Evolutionary conservation across 306 rosid species (phyloP).

Genomic region (Lagenaria siceraria): DNA sequence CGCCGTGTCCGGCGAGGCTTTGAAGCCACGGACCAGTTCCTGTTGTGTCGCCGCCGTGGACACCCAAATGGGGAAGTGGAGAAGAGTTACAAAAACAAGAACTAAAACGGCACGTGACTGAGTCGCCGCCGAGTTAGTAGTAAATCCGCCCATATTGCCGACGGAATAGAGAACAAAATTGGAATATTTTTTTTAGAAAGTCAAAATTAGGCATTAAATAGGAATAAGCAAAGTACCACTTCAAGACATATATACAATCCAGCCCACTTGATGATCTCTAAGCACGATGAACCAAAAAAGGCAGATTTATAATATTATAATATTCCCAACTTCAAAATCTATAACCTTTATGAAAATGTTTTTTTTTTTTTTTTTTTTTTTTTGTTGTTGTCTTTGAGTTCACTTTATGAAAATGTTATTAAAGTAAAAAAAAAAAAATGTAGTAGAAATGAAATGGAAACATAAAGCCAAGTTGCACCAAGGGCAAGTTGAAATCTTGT

Average conservation of each 20-base stretch:
- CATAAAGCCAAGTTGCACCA: background rate
- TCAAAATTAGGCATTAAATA: background rate
- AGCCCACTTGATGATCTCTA: background rate
- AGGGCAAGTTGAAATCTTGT: background rate
- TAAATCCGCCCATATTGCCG: conserved; percentile 20
- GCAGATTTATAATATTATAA: background rate
- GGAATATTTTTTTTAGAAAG: background rate
- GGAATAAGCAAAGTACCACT: background rate
- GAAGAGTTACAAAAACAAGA: conserved; percentile 4
- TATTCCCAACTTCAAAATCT: background rate
- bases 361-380: too few relatives aligned
- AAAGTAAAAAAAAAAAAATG: background rate
- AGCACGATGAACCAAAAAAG: background rate
- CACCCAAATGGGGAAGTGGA: conserved; percentile 6
- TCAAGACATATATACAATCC: background rate
- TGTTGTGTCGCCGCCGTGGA: conserved; percentile 5
- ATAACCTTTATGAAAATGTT: background rate
- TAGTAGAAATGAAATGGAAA: background rate
- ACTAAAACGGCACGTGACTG: conserved; percentile 2
- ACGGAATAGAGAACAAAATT: background rate
- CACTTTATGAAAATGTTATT: too few relatives aligned
- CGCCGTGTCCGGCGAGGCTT: conserved; percentile 29
- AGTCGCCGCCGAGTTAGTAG: conserved; percentile 5
- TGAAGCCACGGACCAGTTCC: conserved; percentile 43
- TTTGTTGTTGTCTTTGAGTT: too few relatives aligned